Conservation (phyloP, 805 yeast species). For the Metschnikowia drakensbergensis region DNA sequence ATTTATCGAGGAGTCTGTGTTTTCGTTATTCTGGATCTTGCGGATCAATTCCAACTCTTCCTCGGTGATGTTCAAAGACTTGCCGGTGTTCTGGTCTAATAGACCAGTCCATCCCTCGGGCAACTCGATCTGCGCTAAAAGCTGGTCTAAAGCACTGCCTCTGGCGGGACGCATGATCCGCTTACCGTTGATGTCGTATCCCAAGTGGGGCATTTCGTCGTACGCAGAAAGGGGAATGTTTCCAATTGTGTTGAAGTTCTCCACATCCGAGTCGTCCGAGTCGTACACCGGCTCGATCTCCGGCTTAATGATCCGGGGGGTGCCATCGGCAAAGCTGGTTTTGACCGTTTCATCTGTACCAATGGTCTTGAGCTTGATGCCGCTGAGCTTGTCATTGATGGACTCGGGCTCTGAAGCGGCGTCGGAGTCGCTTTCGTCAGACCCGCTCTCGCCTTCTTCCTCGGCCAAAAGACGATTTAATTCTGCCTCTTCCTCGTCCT, state of each 20-base stretch:
- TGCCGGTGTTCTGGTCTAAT: conserved; percentile 84
- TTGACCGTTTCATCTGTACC: conserved; percentile 39
- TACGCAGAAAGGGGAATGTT: conserved; percentile 90
- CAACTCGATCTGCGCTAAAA: conserved; percentile 84
- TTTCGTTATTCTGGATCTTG: conserved; percentile 80
- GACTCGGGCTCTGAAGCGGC: conserved; percentile 46
- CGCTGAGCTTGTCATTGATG: conserved; percentile 52
- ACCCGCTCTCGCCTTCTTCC: conserved; percentile 32
- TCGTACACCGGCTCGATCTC: conserved; percentile 95
- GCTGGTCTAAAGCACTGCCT: conserved; percentile 88
- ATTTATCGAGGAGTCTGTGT: conserved; percentile 71
- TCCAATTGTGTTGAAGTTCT: conserved; percentile 81
- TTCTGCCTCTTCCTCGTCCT: conserved; percentile 48
- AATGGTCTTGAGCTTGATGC: conserved; percentile 49
- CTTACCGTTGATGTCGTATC: conserved; percentile 95
- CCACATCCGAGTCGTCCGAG: conserved; percentile 87
- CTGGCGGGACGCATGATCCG: conserved; percentile 98
- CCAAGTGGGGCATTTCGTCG: conserved; percentile 96
- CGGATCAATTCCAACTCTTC: conserved; percentile 88
- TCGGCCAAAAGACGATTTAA: conserved; percentile 57
- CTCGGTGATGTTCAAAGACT: conserved; percentile 70
- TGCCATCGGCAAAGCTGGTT: conserved; percentile 70
- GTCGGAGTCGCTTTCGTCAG: conserved; percentile 47
- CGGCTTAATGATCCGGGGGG: conserved; percentile 72
- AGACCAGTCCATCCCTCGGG: conserved; percentile 99